Evolutionary conservation across 306 rosid genomes (phyloP).

Genomic region (Cucurbita argyrosperma): DNA sequence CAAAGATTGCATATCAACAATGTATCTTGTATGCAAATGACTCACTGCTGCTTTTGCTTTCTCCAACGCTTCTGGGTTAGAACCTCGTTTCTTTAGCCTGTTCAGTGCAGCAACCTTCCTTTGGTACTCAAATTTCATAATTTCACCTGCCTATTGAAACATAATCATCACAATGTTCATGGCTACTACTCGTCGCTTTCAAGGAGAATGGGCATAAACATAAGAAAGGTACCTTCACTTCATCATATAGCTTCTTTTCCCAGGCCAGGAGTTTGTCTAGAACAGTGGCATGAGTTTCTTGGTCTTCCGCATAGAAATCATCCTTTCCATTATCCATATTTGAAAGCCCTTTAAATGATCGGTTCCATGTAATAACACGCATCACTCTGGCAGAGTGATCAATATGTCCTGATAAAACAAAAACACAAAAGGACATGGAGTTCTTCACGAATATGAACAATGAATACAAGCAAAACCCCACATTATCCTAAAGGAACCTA

Average conservation of each 20-base stretch:
- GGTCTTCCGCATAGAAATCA: constrained; percentile 55
- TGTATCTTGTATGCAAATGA: constrained; percentile 90
- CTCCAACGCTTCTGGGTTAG: constrained; percentile 65
- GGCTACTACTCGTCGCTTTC: neutral
- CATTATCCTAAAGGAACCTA: neutral
- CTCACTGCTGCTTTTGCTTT: constrained; percentile 86
- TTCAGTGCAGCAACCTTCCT: constrained; percentile 60
- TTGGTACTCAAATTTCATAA: constrained; percentile 84
- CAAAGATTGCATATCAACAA: constrained; percentile 93
- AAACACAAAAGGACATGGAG: neutral
- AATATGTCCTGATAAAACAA: constrained; percentile 54
- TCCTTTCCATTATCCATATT: constrained; percentile 51
- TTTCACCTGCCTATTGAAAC: constrained; percentile 61
- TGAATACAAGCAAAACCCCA: neutral
- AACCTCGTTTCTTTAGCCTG: constrained; percentile 57
- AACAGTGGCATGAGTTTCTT: constrained; percentile 81
- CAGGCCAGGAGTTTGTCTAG: constrained; percentile 90
- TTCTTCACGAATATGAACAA: neutral
- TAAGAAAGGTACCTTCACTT: constrained; percentile 57
- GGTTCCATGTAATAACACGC: constrained; percentile 91
- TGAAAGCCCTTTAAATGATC: constrained; percentile 52
- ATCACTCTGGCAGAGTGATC: constrained; percentile 86
- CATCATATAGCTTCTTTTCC: constrained; percentile 91
- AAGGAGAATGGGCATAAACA: neutral
- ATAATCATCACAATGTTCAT: neutral